These are phyloP conservation scores for Silene latifolia DNA, from an alignment of 148 eudicot species.

Conservation along the genomic window DNA sequence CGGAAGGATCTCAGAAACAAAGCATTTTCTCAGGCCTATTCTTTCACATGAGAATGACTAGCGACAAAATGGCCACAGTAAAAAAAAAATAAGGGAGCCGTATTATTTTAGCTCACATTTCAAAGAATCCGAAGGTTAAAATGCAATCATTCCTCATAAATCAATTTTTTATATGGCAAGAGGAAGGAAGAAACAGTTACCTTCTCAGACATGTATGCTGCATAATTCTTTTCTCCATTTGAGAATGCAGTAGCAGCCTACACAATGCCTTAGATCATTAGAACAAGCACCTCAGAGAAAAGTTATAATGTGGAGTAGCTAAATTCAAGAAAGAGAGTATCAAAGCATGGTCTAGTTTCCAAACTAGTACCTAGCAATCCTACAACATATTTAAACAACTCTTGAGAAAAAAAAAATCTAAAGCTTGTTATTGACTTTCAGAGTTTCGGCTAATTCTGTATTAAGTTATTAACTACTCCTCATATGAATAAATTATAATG, in stretches of 20 bases:
- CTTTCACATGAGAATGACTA: not conserved
- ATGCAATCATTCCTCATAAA: not conserved
- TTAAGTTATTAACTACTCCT: too few relatives aligned
- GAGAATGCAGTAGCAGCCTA: conserved; percentile 93
- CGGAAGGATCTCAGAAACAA: not conserved
- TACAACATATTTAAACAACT: too few relatives aligned
- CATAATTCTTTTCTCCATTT: conserved; percentile 69
- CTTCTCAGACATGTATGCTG: conserved; percentile 78
- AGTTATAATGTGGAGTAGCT: not conserved
- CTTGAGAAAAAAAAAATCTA: too few relatives aligned
- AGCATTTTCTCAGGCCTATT: not conserved
- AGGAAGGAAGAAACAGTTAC: conserved; percentile 30
- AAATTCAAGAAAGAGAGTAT: not conserved
- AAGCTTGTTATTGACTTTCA: too few relatives aligned
- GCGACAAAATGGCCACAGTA: not conserved
- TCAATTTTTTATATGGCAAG: not conserved
- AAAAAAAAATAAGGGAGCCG: not conserved
- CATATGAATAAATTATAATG: too few relatives aligned
- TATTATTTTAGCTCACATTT: not conserved
- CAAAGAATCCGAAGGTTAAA: not conserved
- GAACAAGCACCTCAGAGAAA: not conserved
- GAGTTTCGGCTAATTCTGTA: not conserved
- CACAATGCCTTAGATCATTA: conserved; percentile 15
- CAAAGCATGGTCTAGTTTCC: too few relatives aligned
- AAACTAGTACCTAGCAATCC: too few relatives aligned